Percentiles rank a stretch among this genome's conserved stretches.
phyloP scores from a whole-genome alignment of 768 basidiomycete genomes.

The Boletus pseudopeckii region DNA sequence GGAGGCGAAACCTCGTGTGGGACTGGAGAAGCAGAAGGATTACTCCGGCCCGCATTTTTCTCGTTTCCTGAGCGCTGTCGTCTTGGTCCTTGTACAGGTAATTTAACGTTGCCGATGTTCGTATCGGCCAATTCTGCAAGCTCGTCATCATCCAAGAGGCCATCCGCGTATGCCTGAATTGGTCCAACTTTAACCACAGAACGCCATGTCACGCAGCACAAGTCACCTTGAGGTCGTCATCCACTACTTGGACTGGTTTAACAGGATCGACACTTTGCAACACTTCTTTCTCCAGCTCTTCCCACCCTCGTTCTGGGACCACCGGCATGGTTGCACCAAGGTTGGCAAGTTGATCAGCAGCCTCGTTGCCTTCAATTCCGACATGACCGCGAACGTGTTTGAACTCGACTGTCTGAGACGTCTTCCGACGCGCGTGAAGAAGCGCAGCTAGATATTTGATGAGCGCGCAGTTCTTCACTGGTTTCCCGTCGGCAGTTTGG shows the following conservation, averaged over 20 bases:
- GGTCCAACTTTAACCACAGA: conserved; percentile 4
- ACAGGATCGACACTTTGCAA: conserved; percentile 12
- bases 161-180: conserved; percentile 33
- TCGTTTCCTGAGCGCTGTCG: neutral
- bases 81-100: neutral
- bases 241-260: neutral
- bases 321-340: conserved; percentile 43
- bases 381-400: conserved; percentile 77
- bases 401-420: conserved; percentile 57
- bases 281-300: conserved; percentile 17
- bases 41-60: neutral
- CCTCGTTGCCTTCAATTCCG: conserved; percentile 81
- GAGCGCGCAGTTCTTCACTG: conserved; percentile 70
- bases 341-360: conserved; percentile 74
- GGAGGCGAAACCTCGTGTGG: neutral
- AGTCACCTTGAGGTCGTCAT: conserved; percentile 22
- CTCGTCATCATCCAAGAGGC: conserved; percentile 35
- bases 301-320: conserved; percentile 61
- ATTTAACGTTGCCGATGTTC: neutral
- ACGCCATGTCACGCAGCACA: neutral
- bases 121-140: conserved; percentile 21
- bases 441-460: conserved; percentile 69
- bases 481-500: conserved; percentile 41
- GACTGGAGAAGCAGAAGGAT: neutral
- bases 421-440: conserved; percentile 47